Evolutionary conservation across 2,329 filamentous ascomycete species (phyloP).

Genomic region (Fusarium liriodendri): DNA sequence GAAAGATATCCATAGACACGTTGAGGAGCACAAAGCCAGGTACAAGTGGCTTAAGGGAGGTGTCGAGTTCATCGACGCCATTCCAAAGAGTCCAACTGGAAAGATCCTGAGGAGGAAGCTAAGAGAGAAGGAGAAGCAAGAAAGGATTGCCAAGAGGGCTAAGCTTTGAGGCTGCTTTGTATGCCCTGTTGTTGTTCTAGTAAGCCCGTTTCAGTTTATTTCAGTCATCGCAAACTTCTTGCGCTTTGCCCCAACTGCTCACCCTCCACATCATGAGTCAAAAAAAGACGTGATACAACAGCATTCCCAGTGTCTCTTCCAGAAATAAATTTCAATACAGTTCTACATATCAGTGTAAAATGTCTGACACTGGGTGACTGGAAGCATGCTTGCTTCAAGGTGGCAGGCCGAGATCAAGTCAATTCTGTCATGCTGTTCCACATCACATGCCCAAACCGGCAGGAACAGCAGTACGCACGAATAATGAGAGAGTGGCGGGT

Average conservation of each 20-base stretch:
- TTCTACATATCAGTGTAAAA: not conserved
- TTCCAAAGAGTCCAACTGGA: slow-evolving; percentile 79
- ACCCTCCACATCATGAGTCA: not conserved
- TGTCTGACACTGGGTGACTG: not conserved
- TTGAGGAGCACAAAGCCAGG: slow-evolving; percentile 73
- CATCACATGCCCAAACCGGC: not conserved
- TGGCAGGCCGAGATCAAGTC: not conserved
- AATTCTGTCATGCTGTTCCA: not conserved
- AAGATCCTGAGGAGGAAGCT: slow-evolving; percentile 64
- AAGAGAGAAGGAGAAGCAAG: slow-evolving; percentile 4
- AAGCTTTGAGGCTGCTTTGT: not conserved
- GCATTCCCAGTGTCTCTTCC: accelerated
- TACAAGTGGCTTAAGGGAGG: slow-evolving; percentile 75
- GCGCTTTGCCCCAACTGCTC: not conserved
- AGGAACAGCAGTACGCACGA: not conserved
- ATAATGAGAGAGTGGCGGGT: not conserved
- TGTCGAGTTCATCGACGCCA: slow-evolving; percentile 71
- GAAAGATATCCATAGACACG: slow-evolving; percentile 66
- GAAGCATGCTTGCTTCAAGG: not conserved
- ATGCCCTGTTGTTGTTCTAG: not conserved
- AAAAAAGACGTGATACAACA: not conserved
- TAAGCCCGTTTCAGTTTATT: not conserved
- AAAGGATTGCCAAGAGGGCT: not conserved
- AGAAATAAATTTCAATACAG: accelerated
- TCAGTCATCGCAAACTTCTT: no score